Conservation (phyloP, 495 filamentous ascomycete species). For the Penicillium waksmanii region DNA sequence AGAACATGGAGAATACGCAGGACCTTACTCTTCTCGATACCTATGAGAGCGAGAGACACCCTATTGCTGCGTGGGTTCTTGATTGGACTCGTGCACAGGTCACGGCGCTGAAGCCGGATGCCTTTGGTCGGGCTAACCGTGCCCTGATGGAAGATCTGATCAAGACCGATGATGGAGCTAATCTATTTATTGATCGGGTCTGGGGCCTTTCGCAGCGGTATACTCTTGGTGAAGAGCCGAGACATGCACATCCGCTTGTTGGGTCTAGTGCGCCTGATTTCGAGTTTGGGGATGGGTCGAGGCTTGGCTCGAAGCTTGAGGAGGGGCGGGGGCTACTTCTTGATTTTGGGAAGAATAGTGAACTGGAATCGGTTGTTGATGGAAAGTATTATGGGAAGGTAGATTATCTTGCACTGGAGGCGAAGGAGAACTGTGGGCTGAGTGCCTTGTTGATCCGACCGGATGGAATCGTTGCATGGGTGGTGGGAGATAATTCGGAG, state of each 20-base stretch:
- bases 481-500: slow-evolving; percentile 11
- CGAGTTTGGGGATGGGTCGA: slow-evolving; percentile 27
- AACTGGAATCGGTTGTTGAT: slow-evolving; percentile 13
- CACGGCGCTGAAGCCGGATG: slow-evolving; percentile 24
- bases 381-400: slow-evolving; percentile 15
- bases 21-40: slow-evolving; percentile 37
- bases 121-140: slow-evolving; percentile 21
- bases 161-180: slow-evolving; percentile 33
- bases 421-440: slow-evolving; percentile 29
- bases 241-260: slow-evolving; percentile 27
- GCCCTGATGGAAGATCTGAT: slow-evolving; percentile 28
- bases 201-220: slow-evolving; percentile 36
- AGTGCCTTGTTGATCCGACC: slow-evolving; percentile 33
- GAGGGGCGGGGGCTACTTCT: slow-evolving; percentile 25
- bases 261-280: slow-evolving; percentile 35
- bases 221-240: slow-evolving; percentile 19
- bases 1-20: background rate
- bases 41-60: slow-evolving; percentile 33
- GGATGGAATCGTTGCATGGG: slow-evolving; percentile 39
- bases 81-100: slow-evolving; percentile 34
- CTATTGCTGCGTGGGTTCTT: slow-evolving; percentile 32
- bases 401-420: slow-evolving; percentile 23
- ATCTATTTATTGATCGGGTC: slow-evolving; percentile 31
- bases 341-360: slow-evolving; percentile 20
- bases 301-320: slow-evolving; percentile 27